Conservation (phyloP, 2,329 filamentous ascomycete genomes). For the Fusarium duplospermum region DNA sequence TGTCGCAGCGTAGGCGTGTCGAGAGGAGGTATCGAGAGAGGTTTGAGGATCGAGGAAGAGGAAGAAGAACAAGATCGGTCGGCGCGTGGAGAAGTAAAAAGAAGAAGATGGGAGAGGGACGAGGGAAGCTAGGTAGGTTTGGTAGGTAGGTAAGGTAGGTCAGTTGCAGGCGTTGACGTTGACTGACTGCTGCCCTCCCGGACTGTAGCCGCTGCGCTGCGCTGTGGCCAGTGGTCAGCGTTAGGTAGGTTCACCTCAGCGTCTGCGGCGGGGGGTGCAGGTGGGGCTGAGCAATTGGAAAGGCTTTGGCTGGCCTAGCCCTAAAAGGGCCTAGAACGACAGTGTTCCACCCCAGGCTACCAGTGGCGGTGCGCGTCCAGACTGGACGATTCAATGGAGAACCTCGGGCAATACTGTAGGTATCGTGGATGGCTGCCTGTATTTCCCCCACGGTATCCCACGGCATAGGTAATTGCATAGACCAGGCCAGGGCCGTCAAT, state of each 20-base stretch:
- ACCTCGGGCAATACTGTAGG: background rate
- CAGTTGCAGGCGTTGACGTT: constrained; percentile 34
- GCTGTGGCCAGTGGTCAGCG: constrained; percentile 10
- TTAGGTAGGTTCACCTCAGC: background rate
- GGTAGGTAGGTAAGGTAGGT: background rate
- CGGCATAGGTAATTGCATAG: background rate
- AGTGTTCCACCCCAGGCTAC: constrained; percentile 30
- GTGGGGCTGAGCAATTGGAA: constrained; percentile 26
- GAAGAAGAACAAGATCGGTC: constrained; percentile 8
- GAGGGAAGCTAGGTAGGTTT: constrained; percentile 30
- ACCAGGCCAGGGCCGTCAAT: background rate
- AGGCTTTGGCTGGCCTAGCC: constrained; percentile 10
- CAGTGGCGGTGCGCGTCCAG: constrained; percentile 34
- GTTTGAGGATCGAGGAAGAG: constrained; percentile 11
- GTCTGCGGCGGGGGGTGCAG: background rate
- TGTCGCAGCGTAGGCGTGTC: background rate
- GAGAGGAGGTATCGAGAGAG: background rate
- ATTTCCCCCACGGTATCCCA: background rate
- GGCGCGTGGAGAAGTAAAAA: constrained; percentile 16
- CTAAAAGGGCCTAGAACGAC: constrained; percentile 20
- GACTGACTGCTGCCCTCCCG: background rate
- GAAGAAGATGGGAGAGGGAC: background rate
- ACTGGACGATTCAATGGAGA: background rate
- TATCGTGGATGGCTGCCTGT: background rate
- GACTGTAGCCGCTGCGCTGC: no score